phyloP scores from a whole-genome alignment of 164 flowering plant genomes.

The Annona squamosa region DNA sequence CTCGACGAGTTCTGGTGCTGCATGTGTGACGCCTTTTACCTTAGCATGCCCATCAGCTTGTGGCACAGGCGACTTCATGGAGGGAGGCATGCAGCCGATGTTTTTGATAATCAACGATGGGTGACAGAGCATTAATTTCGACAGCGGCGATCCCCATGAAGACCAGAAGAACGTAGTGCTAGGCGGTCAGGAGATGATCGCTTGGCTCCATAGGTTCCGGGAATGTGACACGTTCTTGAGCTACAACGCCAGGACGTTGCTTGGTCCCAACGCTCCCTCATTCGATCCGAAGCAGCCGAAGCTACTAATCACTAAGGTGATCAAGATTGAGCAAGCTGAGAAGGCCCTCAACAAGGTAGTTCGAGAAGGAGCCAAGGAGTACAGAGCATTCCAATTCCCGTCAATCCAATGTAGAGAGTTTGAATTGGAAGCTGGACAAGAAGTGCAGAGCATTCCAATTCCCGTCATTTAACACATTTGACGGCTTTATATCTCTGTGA shows the following conservation, averaged over 20 bases:
- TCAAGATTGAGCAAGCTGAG: constrained; percentile 58
- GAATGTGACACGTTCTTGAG: constrained; percentile 61
- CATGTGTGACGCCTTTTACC: constrained; percentile 86
- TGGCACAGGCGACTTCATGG: constrained; percentile 58
- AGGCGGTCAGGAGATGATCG: constrained; percentile 80
- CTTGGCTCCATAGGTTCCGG: constrained; percentile 55
- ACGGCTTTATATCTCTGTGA: constrained; percentile 82
- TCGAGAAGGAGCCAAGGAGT: constrained; percentile 35
- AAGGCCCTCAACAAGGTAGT: constrained; percentile 39
- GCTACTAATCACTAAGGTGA: constrained; percentile 55
- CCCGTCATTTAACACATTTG: constrained; percentile 70
- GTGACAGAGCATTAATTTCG: constrained; percentile 70
- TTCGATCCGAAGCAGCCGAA: constrained; percentile 58
- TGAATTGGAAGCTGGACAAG: constrained; percentile 37
- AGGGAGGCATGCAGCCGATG: constrained; percentile 55
- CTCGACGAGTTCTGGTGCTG: constrained; percentile 82
- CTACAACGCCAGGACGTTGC: constrained; percentile 46
- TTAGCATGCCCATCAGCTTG: constrained; percentile 60
- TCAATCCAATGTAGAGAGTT: constrained; percentile 27
- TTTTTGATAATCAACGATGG: constrained; percentile 83
- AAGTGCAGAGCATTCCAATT: constrained; percentile 56
- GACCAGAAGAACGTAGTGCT: constrained; percentile 64
- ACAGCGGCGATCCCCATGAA: constrained; percentile 38
- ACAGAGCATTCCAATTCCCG: too few relatives aligned
- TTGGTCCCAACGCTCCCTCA: constrained; percentile 31